Conservation (phyloP, 2,329 filamentous ascomycete genomes). For the Biscogniauxia marginata region DNA sequence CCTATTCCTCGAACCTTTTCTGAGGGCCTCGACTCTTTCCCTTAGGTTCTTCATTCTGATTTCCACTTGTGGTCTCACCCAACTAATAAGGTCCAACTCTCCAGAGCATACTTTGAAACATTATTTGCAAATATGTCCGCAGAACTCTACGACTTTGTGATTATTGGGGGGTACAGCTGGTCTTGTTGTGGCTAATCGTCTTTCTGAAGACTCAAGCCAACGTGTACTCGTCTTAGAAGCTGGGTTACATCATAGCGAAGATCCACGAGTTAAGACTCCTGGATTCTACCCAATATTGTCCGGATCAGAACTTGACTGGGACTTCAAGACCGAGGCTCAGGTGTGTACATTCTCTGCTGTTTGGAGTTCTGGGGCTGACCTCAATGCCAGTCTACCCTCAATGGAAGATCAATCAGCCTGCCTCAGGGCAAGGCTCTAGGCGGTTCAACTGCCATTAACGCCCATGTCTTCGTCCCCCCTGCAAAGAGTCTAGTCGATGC, state of each 20-base stretch:
- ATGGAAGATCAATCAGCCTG: constrained; percentile 12
- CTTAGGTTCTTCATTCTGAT: too few relatives aligned
- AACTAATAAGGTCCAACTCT: too few relatives aligned
- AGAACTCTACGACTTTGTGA: constrained; percentile 14
- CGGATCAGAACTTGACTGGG: constrained; percentile 13
- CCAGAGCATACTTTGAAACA: too few relatives aligned
- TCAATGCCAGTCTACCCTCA: constrained; percentile 7
- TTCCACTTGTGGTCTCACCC: too few relatives aligned
- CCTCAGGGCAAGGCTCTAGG: constrained; percentile 23
- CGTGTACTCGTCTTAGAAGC: constrained; percentile 15
- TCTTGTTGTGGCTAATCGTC: constrained; percentile 9
- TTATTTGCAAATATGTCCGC: too few relatives aligned
- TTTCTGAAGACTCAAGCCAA: constrained; percentile 6
- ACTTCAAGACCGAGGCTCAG: constrained; percentile 6
- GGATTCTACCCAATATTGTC: constrained; percentile 8
- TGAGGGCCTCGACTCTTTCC: too few relatives aligned
- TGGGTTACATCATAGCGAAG: constrained; percentile 9
- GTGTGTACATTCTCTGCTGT: too few relatives aligned
- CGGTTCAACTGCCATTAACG: constrained; percentile 24
- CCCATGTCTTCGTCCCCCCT: constrained; percentile 18
- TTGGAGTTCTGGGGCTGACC: not conserved
- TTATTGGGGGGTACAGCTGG: constrained; percentile 16
- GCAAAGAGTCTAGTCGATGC: constrained; percentile 12
- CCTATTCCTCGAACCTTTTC: too few relatives aligned
- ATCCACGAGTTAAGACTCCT: constrained; percentile 13